Evolutionary conservation across 306 rosid species (phyloP).

Genomic region (Herpetospermum pedunculosum): DNA sequence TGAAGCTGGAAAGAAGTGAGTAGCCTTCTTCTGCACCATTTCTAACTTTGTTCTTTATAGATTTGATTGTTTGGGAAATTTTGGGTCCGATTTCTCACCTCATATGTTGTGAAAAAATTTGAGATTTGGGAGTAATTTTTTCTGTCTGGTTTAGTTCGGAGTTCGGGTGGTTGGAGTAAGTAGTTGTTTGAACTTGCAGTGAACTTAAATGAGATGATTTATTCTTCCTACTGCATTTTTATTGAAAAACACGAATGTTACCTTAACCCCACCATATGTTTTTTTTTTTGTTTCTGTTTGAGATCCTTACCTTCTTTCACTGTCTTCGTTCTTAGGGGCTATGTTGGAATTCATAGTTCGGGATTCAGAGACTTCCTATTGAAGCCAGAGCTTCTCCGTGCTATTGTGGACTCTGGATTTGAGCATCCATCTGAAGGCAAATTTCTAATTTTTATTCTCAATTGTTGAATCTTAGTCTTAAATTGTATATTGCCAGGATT

Average conservation of each 20-base stretch:
- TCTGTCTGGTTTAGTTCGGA: not conserved
- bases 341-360: slow-evolving; percentile 97
- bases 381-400: slow-evolving; percentile 98
- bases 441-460: not conserved
- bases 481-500: not conserved
- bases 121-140: not conserved
- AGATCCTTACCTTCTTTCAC: not conserved
- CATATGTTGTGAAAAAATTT: not conserved
- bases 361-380: slow-evolving; percentile 98
- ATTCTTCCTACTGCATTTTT: not conserved
- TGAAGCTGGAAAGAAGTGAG: slow-evolving; percentile 84
- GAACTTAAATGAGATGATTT: not conserved
- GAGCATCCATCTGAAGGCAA: slow-evolving; percentile 99
- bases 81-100: not conserved
- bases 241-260: not conserved
- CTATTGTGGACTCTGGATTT: slow-evolving; percentile 96
- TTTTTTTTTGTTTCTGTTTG: not conserved
- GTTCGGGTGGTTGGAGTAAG: not conserved
- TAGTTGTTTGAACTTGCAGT: not conserved
- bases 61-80: not conserved
- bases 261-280: too few relatives aligned
- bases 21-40: not conserved
- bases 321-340: slow-evolving; percentile 42
- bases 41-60: not conserved
- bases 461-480: not conserved